These are phyloP conservation scores for Saccharomyces kudriavzevii DNA, from an alignment of 805 yeast species.

Conservation along the genomic window DNA sequence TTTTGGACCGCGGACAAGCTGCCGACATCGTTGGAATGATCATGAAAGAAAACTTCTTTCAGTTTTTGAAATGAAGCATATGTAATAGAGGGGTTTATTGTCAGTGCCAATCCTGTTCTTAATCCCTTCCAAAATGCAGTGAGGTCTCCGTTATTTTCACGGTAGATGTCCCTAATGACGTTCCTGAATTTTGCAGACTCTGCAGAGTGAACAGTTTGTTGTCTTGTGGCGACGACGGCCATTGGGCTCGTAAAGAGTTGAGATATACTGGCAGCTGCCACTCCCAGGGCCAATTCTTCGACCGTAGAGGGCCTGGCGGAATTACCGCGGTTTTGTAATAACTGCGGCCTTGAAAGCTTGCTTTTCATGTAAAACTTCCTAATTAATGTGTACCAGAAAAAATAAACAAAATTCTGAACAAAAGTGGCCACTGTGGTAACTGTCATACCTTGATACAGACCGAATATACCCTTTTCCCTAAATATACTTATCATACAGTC, in stretches of 20 bases:
- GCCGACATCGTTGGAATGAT: slow-evolving; percentile 9
- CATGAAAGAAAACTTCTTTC: slow-evolving; percentile 41
- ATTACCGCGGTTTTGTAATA: not conserved
- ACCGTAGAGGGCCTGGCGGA: slow-evolving; percentile 34
- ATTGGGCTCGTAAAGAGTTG: slow-evolving; percentile 79
- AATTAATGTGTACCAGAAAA: slow-evolving; percentile 78
- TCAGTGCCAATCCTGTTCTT: slow-evolving; percentile 68
- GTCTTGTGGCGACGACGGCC: slow-evolving; percentile 59
- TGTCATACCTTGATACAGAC: slow-evolving; percentile 65
- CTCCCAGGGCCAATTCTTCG: slow-evolving; percentile 66
- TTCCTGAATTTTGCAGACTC: slow-evolving; percentile 22
- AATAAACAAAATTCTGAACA: slow-evolving; percentile 72
- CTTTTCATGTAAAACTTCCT: slow-evolving; percentile 44
- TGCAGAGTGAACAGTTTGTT: slow-evolving; percentile 43
- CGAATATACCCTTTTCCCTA: slow-evolving; percentile 49
- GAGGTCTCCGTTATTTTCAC: slow-evolving; percentile 53
- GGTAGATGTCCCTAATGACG: slow-evolving; percentile 38
- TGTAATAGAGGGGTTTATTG: slow-evolving; percentile 79
- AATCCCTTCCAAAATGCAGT: slow-evolving; percentile 77
- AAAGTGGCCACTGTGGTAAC: slow-evolving; percentile 65
- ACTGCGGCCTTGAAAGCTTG: slow-evolving; percentile 15
- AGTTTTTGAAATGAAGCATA: slow-evolving; percentile 73
- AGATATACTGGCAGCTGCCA: slow-evolving; percentile 74
- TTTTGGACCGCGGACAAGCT: slow-evolving; percentile 54
- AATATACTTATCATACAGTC: slow-evolving; percentile 59